Conservation (phyloP, 2,329 filamentous ascomycete genomes). For the Aspergillus luchuensis region DNA sequence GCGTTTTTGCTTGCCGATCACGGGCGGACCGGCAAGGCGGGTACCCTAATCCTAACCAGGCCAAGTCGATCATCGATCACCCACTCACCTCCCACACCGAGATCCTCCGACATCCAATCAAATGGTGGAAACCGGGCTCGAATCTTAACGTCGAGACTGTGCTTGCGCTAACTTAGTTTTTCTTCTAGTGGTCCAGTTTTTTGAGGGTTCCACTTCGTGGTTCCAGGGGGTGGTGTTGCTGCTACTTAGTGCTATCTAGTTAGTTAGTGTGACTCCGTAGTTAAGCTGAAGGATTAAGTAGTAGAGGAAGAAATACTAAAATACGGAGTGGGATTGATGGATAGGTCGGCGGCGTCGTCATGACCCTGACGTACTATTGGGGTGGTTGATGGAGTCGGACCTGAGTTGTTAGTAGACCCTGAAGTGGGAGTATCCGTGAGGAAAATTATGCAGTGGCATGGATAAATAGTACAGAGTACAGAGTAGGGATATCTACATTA, state of each 20-base stretch:
- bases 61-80: constrained; percentile 13
- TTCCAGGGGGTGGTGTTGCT: constrained; percentile 1
- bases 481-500: too few relatives aligned
- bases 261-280: background rate
- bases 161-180: constrained; percentile 4
- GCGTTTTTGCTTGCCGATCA: constrained; percentile 19
- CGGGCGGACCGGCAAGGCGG: constrained; percentile 25
- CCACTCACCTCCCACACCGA: constrained; percentile 12
- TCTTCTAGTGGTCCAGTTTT: background rate
- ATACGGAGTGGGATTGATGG: too few relatives aligned
- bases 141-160: constrained; percentile 19
- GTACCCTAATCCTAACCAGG: constrained; percentile 20
- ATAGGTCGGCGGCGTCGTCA: too few relatives aligned
- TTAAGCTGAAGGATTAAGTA: background rate
- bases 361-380: too few relatives aligned
- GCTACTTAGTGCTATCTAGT: background rate
- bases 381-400: too few relatives aligned
- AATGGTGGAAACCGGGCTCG: background rate
- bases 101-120: constrained; percentile 25
- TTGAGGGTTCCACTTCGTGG: constrained; percentile 1
- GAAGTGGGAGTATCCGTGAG: too few relatives aligned
- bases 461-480: too few relatives aligned
- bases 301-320: too few relatives aligned
- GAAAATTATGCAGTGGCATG: too few relatives aligned
- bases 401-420: too few relatives aligned